Evolutionary conservation across 2,329 filamentous ascomycete species (phyloP), one percentile per base, ranked within the genome.

Genomic region (Pseudogymnoascus sp.): DNA sequence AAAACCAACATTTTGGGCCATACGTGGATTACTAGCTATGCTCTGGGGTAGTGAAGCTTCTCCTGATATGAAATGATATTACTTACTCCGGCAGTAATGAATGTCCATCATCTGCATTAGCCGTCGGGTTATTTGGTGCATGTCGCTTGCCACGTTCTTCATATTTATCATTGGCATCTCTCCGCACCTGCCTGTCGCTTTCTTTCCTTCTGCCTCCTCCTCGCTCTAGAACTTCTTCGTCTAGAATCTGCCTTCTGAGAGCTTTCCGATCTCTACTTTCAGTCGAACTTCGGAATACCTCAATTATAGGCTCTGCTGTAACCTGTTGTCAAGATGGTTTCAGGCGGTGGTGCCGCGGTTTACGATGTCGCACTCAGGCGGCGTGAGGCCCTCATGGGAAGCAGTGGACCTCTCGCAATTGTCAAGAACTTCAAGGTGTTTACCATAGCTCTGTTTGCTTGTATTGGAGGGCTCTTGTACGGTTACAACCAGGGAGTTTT

Each of bases 401-500:
- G 75, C 2, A 79, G 77, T 66, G 82, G 82, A 3, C 79, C 80
- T 0, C 69, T 73, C 16, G 82, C 81, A 11, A 73, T 86, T 47
- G 70, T 85, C 12, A 85, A 84, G 72, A 87, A 86, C 69, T 80
- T 80, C 69, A 82, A 80, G 47, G 84, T 87, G 14, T 84, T 84
- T 67, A 75, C 79, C n/a, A 80, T 86, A 64, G 82, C 83, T 1
- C 75, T 81, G 44, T 87, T 87, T 70, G 84, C 84, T 5, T 86
- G 83, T 65, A 83, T 87, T 44, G 84, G 84, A 18, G 84, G 84
- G 61, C 76, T 85, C 2, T 74, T 85, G 1, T 84, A 70, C 65
- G 70, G 70, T 73, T 91, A 90, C 75, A 90, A 91, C 70, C 86
- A 90, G 72, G 89, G 88, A 68, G 87, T 90, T 75, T 90, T 90